These are phyloP conservation scores for Cairneyella variabilis DNA, from an alignment of 495 filamentous ascomycete genomes.

Conservation along the genomic window DNA sequence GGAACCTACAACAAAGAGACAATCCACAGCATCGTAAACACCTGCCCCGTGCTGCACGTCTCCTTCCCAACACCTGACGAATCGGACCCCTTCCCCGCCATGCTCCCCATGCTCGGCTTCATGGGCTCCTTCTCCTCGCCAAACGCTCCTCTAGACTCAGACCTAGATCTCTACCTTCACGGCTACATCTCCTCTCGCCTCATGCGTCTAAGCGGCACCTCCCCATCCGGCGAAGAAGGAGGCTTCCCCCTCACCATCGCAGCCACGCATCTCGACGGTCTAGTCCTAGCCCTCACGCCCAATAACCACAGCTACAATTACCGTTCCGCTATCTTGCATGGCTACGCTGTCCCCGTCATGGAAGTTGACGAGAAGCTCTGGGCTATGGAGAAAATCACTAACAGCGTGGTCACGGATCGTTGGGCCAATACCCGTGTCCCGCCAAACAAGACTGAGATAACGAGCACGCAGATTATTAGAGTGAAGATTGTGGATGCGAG, in stretches of 20 bases:
- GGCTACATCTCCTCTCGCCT: slow-evolving; percentile 81
- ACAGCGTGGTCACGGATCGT: slow-evolving; percentile 63
- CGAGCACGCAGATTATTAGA: slow-evolving; percentile 68
- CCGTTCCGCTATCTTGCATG: slow-evolving; percentile 77
- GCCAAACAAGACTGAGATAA: slow-evolving; percentile 72
- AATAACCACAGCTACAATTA: slow-evolving; percentile 86
- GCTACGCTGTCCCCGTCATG: slow-evolving; percentile 64
- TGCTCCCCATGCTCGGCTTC: slow-evolving; percentile 87
- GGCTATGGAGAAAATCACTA: slow-evolving; percentile 80
- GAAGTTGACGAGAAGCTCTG: slow-evolving; percentile 70
- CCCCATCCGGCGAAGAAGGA: slow-evolving; percentile 12
- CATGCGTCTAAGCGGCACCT: slow-evolving; percentile 44
- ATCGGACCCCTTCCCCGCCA: slow-evolving; percentile 66
- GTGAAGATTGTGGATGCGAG: slow-evolving; percentile 68
- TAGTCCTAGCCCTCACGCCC: slow-evolving; percentile 62
- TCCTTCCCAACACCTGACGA: slow-evolving; percentile 60
- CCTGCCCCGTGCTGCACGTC: slow-evolving; percentile 72
- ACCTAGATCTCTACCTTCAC: slow-evolving; percentile 80
- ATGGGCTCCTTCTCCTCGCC: slow-evolving; percentile 65
- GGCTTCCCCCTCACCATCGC: slow-evolving; percentile 60
- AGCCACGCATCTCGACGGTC: slow-evolving; percentile 59
- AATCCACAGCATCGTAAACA: slow-evolving; percentile 80
- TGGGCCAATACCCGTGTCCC: slow-evolving; percentile 68
- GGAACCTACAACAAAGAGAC: slow-evolving; percentile 62
- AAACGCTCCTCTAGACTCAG: slow-evolving; percentile 47